phyloP scores from a whole-genome alignment of 495 filamentous ascomycete species.

The Xylaria telfairii region DNA sequence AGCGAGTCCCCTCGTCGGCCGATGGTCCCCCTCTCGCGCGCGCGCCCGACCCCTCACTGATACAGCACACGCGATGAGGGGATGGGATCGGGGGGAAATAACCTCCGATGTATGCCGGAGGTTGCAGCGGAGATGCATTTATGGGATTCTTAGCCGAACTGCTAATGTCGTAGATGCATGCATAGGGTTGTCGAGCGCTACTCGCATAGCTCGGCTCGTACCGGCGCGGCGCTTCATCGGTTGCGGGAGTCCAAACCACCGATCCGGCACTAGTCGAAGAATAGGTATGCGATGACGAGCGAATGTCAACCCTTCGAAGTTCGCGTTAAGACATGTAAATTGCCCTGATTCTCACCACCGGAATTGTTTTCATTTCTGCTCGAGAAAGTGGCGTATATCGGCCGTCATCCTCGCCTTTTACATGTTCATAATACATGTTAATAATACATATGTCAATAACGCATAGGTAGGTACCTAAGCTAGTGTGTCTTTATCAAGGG shows the following conservation, averaged over 20 bases:
- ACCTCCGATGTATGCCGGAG: too few species aligned
- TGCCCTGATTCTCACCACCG: neutral
- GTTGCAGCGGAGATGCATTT: neutral
- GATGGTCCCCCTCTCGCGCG: neutral
- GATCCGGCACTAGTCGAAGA: neutral
- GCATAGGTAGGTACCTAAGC: too few species aligned
- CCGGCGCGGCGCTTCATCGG: neutral
- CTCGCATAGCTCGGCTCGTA: neutral
- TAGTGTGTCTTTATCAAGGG: too few species aligned
- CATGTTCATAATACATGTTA: neutral
- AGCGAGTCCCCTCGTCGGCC: too few species aligned
- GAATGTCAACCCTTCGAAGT: too few species aligned
- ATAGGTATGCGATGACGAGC: too few species aligned
- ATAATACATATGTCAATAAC: too few species aligned
- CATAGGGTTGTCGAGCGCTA: neutral
- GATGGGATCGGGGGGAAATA: neutral
- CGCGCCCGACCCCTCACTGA: neutral
- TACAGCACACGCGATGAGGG: neutral
- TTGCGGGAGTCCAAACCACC: neutral
- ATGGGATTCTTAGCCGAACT: neutral
- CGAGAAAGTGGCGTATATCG: neutral
- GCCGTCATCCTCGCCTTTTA: neutral
- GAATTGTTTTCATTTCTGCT: neutral
- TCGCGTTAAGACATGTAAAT: too few species aligned
- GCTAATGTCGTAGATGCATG: neutral